These are phyloP conservation scores for Globisporangium mamillatum DNA, from an alignment of 352 stramenopile genomes.

Conservation along the genomic window DNA sequence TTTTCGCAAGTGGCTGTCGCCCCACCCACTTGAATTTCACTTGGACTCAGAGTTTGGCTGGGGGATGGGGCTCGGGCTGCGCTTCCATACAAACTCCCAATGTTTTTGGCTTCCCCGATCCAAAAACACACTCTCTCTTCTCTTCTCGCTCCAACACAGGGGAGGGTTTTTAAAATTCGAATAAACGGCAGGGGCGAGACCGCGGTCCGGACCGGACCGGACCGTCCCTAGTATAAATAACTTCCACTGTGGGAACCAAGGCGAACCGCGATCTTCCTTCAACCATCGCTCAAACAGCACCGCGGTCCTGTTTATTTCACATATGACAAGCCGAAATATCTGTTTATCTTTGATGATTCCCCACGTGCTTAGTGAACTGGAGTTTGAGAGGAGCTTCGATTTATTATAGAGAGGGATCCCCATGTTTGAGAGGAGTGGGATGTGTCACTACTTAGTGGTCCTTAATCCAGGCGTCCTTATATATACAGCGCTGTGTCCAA, in stretches of 20 bases:
- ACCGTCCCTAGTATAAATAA: constrained; percentile 3
- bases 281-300: constrained; percentile 5
- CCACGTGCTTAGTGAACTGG: no score
- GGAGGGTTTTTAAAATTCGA: constrained; percentile 5
- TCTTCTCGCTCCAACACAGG: neutral
- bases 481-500: no score
- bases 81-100: neutral
- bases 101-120: neutral
- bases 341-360: no score
- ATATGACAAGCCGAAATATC: no score
- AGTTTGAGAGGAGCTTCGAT: no score
- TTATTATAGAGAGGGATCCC: no score
- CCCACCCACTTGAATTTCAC: constrained; percentile 8
- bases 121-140: constrained; percentile 5
- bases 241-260: neutral
- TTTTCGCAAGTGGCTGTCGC: constrained; percentile 21
- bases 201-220: neutral
- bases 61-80: neutral
- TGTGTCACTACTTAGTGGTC: no score
- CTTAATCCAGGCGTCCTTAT: no score
- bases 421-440: no score
- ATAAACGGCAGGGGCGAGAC: constrained; percentile 7
- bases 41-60: constrained; percentile 8
- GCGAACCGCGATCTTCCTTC: constrained; percentile 7
- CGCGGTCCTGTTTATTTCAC: neutral